Evolutionary conservation across 2,329 filamentous ascomycete species (phyloP).

Genomic region (Alternaria burnsii): DNA sequence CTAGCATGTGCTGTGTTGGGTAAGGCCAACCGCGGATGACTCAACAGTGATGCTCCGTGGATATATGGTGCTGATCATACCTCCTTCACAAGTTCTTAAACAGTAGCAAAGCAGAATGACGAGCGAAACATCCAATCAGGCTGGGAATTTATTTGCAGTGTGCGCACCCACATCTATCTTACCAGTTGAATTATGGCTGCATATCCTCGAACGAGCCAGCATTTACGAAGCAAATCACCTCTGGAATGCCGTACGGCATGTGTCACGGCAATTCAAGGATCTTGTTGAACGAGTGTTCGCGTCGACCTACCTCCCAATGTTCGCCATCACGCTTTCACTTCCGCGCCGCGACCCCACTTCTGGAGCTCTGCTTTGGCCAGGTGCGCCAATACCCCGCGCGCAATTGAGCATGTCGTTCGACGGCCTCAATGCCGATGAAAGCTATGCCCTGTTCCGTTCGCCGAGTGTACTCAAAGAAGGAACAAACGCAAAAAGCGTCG

Average conservation of each 20-base stretch:
- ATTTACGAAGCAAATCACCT: conserved; percentile 22
- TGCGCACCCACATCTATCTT: conserved; percentile 1
- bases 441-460: conserved; percentile 19
- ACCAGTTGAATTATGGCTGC: conserved; percentile 30
- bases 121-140: too few species aligned
- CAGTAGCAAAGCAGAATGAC: too few species aligned
- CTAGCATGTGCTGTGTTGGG: too few species aligned
- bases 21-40: too few species aligned
- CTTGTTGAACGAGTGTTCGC: conserved; percentile 28
- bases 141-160: too few species aligned
- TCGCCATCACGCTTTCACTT: conserved; percentile 26
- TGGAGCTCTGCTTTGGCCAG: conserved; percentile 21
- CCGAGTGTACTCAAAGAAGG: conserved; percentile 9
- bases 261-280: conserved; percentile 24
- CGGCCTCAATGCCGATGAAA: conserved; percentile 6
- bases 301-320: conserved; percentile 19
- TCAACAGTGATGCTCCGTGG: too few species aligned
- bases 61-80: too few species aligned
- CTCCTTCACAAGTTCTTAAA: too few species aligned
- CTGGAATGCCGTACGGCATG: conserved; percentile 28
- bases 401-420: conserved; percentile 23
- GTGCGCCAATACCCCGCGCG: conserved; percentile 16
- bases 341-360: conserved; percentile 30
- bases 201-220: conserved; percentile 20
- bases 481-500: conserved; percentile 15